phyloP scores from a whole-genome alignment of 768 basidiomycete species.

The Auricularia heimuer region DNA sequence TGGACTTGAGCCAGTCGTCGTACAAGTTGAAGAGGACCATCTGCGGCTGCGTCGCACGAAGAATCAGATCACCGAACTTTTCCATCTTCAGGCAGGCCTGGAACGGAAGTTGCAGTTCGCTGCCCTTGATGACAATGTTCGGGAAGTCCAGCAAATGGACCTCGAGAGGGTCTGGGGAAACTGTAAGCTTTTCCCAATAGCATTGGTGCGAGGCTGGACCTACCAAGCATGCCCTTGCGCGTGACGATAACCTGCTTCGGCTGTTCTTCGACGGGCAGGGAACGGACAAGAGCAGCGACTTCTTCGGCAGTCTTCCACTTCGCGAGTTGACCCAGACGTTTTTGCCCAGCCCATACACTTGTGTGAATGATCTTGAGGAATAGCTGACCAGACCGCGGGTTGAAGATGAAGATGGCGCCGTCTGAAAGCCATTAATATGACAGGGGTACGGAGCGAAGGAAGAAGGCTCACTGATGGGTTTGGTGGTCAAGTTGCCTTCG shows the following conservation, averaged over 20 bases:
- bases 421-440: conserved; percentile 32
- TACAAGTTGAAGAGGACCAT: conserved; percentile 99
- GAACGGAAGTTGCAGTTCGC: conserved; percentile 96
- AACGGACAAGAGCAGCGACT: conserved; percentile 95
- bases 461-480: conserved; percentile 73
- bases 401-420: conserved; percentile 98
- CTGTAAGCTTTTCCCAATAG: not conserved
- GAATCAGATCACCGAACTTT: conserved; percentile 96
- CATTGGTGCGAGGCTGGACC: conserved; percentile 15
- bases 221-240: conserved; percentile 98
- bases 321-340: conserved; percentile 97
- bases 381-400: conserved; percentile 94
- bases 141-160: conserved; percentile 99
- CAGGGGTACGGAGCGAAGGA: not conserved
- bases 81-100: conserved; percentile 99
- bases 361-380: conserved; percentile 99
- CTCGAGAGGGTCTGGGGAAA: conserved; percentile 64
- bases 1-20: conserved; percentile 98
- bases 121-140: conserved; percentile 99
- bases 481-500: conserved; percentile 98
- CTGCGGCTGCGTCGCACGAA: conserved; percentile 95
- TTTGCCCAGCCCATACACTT: conserved; percentile 99
- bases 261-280: conserved; percentile 98
- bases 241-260: conserved; percentile 99
- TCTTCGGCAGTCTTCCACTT: conserved; percentile 99